These are phyloP conservation scores for Galium porrigens DNA, from an alignment of 305 asterid genomes.

Conservation along the genomic window DNA sequence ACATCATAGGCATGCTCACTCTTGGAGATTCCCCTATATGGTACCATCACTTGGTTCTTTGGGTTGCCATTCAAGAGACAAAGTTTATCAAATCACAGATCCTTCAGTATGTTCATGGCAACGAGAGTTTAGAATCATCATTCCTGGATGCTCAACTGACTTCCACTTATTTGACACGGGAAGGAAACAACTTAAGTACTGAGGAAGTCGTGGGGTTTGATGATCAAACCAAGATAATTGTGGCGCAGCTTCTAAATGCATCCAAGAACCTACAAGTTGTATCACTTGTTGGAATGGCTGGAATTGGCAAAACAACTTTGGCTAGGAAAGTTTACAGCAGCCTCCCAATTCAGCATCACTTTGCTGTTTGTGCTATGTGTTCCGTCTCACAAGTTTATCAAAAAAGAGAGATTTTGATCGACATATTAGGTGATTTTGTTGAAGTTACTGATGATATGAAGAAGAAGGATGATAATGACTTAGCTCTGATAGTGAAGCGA, in stretches of 20 bases:
- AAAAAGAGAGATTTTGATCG: not conserved
- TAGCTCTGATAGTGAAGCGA: not conserved
- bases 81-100: slow-evolving; percentile 6
- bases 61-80: slow-evolving; percentile 2
- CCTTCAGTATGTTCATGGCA: not conserved
- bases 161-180: not conserved
- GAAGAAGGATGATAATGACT: not conserved
- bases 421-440: not conserved
- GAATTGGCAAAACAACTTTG: slow-evolving; percentile 25
- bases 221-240: slow-evolving; percentile 5
- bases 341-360: not conserved
- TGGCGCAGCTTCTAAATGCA: slow-evolving; percentile 8
- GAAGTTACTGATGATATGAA: not conserved
- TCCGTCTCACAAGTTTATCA: not conserved
- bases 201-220: slow-evolving; percentile 17
- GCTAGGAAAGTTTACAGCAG: slow-evolving; percentile 17
- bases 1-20: slow-evolving; percentile 12
- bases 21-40: slow-evolving; percentile 15
- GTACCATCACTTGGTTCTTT: slow-evolving; percentile 15
- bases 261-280: not conserved
- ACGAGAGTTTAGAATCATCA: not conserved
- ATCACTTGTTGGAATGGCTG: slow-evolving; percentile 24
- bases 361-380: slow-evolving; percentile 4
- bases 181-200: not conserved
- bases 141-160: not conserved